Evolutionary conservation across 208 protist genomes (phyloP).

Genomic region (Novymonas esmeraldas): DNA sequence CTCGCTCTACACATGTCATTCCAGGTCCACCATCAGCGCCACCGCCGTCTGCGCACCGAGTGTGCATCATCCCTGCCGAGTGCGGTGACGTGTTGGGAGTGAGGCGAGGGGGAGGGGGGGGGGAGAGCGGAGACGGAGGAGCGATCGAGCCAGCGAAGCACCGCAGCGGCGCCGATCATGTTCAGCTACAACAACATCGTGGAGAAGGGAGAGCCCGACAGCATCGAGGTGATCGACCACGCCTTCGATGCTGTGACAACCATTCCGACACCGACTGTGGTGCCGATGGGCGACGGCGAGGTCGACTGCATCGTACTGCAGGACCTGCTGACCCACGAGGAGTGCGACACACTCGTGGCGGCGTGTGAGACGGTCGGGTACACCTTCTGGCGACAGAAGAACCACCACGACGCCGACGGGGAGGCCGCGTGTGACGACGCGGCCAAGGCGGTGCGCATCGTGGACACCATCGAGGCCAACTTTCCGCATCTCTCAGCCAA

Average conservation of each 20-base stretch:
- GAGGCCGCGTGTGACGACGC: conserved; percentile 38
- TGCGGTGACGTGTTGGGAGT: too few species aligned
- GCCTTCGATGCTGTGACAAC: conserved; percentile 25
- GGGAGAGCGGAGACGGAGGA: too few species aligned
- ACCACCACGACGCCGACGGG: conserved; percentile 46
- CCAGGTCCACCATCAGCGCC: neutral
- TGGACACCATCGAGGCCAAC: conserved; percentile 88
- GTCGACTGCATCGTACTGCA: conserved; percentile 84
- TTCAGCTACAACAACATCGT: conserved; percentile 91
- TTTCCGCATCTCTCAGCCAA: conserved; percentile 59
- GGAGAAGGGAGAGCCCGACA: conserved; percentile 71
- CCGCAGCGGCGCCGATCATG: too few species aligned
- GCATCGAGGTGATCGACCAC: conserved; percentile 76
- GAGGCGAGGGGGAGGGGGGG: too few species aligned
- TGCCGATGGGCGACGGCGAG: conserved; percentile 20
- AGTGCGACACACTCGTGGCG: conserved; percentile 69
- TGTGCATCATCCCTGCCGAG: too few species aligned
- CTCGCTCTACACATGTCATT: neutral
- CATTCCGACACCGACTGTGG: conserved; percentile 20
- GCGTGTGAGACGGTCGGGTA: conserved; percentile 82
- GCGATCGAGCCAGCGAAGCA: too few species aligned
- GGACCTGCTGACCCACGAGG: conserved; percentile 67
- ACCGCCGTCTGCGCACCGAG: too few species aligned
- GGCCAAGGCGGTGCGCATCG: conserved; percentile 69
- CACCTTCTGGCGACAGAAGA: conserved; percentile 77